Percentiles rank a stretch among this genome's conserved stretches.
These are phyloP conservation scores for Solanum dulcamara DNA, from an alignment of 257 asterid species.

Conservation along the genomic window DNA sequence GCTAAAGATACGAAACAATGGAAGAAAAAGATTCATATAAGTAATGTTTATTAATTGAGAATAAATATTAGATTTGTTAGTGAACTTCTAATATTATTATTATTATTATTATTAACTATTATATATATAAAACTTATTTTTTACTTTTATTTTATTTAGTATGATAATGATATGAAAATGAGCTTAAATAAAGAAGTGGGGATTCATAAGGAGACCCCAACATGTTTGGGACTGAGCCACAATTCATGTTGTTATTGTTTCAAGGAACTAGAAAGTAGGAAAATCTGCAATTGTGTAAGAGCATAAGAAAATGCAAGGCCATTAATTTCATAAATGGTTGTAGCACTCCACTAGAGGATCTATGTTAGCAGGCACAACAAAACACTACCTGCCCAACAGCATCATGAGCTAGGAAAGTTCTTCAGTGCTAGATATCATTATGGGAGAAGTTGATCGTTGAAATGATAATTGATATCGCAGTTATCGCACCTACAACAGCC, in stretches of 20 bases:
- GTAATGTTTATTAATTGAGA: not conserved
- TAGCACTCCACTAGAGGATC: not conserved
- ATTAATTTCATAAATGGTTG: not conserved
- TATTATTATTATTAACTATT: too few relatives aligned
- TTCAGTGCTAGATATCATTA: not conserved
- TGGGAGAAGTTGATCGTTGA: too few relatives aligned
- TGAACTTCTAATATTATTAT: not conserved
- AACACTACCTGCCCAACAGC: not conserved
- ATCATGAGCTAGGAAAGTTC: not conserved
- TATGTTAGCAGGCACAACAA: not conserved
- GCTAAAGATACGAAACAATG: not conserved
- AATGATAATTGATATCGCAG: too few relatives aligned
- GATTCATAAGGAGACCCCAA: not conserved
- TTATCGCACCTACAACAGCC: not conserved
- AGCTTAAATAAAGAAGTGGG: not conserved
- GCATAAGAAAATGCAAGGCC: not conserved
- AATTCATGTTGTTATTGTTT: not conserved
- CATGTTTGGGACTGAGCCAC: not conserved
- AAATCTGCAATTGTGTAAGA: not conserved
- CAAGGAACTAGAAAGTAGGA: not conserved
- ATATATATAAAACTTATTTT: too few relatives aligned
- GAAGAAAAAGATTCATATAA: not conserved
- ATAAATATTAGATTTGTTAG: not conserved
- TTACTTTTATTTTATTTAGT: too few relatives aligned
- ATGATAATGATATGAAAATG: too few relatives aligned